A percentile compares a stretch with the other conserved stretches of the same genome.
Evolutionary conservation across 2,329 filamentous ascomycete genomes (phyloP).

Genomic region (Botrytis fragariae): DNA sequence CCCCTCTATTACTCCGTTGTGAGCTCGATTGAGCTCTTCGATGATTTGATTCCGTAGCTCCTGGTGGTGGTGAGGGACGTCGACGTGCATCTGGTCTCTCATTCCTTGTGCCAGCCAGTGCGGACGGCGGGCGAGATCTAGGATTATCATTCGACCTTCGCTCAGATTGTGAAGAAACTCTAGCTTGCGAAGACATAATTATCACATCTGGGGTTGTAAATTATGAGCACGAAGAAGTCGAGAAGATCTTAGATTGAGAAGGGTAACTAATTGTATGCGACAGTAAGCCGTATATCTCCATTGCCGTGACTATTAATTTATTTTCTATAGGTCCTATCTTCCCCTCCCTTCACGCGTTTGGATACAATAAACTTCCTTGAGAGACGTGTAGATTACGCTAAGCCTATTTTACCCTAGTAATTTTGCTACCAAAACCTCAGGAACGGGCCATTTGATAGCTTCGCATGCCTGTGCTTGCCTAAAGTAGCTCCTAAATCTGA

Average conservation of each 20-base stretch:
- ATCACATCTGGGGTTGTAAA: conserved; percentile 31
- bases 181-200: conserved; percentile 38
- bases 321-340: not conserved
- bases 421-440: conserved; percentile 7
- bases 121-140: conserved; percentile 35
- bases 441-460: conserved; percentile 17
- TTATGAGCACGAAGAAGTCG: conserved; percentile 11
- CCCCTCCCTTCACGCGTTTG: conserved; percentile 15
- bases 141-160: conserved; percentile 33
- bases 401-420: not conserved
- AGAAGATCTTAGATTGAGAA: conserved; percentile 1
- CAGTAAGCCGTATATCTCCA: conserved; percentile 15
- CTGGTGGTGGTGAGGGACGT: conserved; percentile 33
- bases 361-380: conserved; percentile 14
- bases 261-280: conserved; percentile 11
- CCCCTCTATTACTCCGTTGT: conserved; percentile 48
- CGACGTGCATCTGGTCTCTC: conserved; percentile 30
- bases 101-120: conserved; percentile 29
- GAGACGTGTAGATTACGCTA: conserved; percentile 17
- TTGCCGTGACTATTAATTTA: conserved; percentile 9
- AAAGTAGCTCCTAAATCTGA: conserved; percentile 19
- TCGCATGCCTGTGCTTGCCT: conserved; percentile 24
- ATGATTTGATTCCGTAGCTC: conserved; percentile 42
- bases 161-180: conserved; percentile 36
- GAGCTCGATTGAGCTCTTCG: conserved; percentile 58